Evolutionary conservation across 352 stramenopile species (phyloP).

Genomic region (Globisporangium canariense): DNA sequence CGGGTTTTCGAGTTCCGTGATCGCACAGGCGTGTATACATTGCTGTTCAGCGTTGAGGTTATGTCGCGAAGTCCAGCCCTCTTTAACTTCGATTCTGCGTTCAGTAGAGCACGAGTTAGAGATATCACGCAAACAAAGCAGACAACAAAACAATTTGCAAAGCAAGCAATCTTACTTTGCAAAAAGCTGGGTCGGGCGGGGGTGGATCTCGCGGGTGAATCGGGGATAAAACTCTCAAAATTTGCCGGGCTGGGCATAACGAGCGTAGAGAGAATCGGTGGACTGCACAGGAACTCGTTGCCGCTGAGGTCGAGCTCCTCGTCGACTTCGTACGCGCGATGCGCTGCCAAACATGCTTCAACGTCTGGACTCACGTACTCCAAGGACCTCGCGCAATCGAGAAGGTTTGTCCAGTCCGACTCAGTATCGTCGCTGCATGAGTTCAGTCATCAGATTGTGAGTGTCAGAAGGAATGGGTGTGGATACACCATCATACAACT

Average conservation of each 20-base stretch:
- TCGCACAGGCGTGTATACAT: not conserved
- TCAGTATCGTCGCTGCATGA: slow-evolving; percentile 22
- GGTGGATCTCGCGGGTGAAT: not conserved
- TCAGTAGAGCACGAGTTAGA: not conserved
- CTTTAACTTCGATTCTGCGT: not conserved
- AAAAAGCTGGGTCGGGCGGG: not conserved
- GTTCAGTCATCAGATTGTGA: slow-evolving; percentile 9
- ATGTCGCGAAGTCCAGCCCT: slow-evolving; percentile 5
- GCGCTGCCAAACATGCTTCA: slow-evolving; percentile 31
- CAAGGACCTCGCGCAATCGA: slow-evolving; percentile 32
- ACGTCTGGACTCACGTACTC: slow-evolving; percentile 77
- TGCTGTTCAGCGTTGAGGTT: slow-evolving; percentile 3
- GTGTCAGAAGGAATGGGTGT: not conserved
- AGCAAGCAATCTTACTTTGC: slow-evolving; percentile 3
- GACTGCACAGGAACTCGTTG: slow-evolving; percentile 61
- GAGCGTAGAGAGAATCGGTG: slow-evolving; percentile 18
- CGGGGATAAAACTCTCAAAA: not conserved
- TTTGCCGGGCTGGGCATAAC: not conserved
- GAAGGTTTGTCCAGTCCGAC: slow-evolving; percentile 48
- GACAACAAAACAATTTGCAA: not conserved
- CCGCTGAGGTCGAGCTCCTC: slow-evolving; percentile 66
- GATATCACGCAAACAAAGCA: not conserved
- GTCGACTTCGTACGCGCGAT: slow-evolving; percentile 38
- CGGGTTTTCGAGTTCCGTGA: not conserved
- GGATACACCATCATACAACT: not conserved